Evolutionary conservation across 2,329 filamentous ascomycete species (phyloP).

Genomic region (Trichophyton schoenleinii): DNA sequence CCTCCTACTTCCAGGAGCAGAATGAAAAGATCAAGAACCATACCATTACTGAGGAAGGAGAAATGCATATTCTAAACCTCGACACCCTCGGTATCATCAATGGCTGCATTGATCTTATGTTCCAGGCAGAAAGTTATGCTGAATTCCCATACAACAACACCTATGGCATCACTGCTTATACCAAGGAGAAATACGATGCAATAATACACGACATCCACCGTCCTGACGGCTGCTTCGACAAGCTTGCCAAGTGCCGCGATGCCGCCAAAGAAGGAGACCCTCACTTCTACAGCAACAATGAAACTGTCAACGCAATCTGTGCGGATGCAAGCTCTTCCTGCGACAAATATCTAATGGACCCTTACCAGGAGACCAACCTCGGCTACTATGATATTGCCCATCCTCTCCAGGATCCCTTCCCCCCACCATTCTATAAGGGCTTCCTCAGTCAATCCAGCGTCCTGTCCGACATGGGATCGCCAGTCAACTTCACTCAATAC

Average conservation of each 20-base stretch:
- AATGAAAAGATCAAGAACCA: slow-evolving; percentile 30
- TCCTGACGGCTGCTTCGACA: slow-evolving; percentile 42
- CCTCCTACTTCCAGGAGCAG: slow-evolving; percentile 31
- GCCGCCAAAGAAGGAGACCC: slow-evolving; percentile 39
- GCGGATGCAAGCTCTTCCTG: slow-evolving; percentile 36
- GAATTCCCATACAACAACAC: slow-evolving; percentile 35
- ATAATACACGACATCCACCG: slow-evolving; percentile 21
- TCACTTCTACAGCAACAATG: slow-evolving; percentile 35
- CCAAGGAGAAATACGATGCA: slow-evolving; percentile 6
- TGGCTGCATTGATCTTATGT: slow-evolving; percentile 53
- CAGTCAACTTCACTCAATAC: slow-evolving; percentile 44
- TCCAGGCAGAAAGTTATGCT: slow-evolving; percentile 38
- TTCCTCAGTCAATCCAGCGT: slow-evolving; percentile 47
- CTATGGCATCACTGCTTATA: slow-evolving; percentile 49
- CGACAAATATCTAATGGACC: slow-evolving; percentile 26
- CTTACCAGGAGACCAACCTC: slow-evolving; percentile 31
- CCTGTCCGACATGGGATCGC: slow-evolving; percentile 46
- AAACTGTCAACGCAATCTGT: slow-evolving; percentile 36
- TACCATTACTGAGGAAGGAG: slow-evolving; percentile 16
- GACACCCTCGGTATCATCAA: slow-evolving; percentile 24
- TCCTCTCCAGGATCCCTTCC: slow-evolving; percentile 40
- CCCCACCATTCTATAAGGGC: slow-evolving; percentile 40
- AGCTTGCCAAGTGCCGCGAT: slow-evolving; percentile 40
- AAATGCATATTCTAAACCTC: slow-evolving; percentile 9
- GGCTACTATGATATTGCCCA: slow-evolving; percentile 49